These are phyloP conservation scores for Sarocladiaceae sp. DNA, from an alignment of 2,329 filamentous ascomycete species.

Conservation along the genomic window DNA sequence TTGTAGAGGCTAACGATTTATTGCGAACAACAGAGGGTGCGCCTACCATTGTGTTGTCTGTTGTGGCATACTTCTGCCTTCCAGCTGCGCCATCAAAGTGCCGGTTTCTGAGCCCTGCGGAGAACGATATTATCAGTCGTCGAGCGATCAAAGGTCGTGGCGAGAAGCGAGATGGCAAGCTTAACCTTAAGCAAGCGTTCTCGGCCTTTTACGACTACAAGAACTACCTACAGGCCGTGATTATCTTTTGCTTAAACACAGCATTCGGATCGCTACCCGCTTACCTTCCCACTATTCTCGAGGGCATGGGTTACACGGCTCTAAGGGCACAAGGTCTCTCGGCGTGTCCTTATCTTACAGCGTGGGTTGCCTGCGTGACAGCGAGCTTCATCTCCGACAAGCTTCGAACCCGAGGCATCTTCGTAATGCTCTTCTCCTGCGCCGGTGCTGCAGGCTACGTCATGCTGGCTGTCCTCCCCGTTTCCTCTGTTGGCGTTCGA, in stretches of 20 bases:
- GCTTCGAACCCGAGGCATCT: slow-evolving; percentile 25
- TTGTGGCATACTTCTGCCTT: slow-evolving; percentile 46
- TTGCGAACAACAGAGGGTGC: not conserved
- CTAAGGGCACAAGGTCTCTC: slow-evolving; percentile 33
- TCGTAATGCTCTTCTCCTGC: slow-evolving; percentile 21
- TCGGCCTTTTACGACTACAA: slow-evolving; percentile 40
- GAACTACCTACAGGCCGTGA: slow-evolving; percentile 40
- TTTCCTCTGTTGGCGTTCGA: slow-evolving; percentile 18
- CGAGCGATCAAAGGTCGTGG: slow-evolving; percentile 40
- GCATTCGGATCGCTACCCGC: slow-evolving; percentile 32
- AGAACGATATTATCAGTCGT: slow-evolving; percentile 50
- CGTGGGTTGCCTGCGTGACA: slow-evolving; percentile 27
- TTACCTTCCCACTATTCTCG: slow-evolving; percentile 34
- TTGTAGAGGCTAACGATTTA: too few relatives aligned
- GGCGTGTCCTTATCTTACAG: slow-evolving; percentile 32
- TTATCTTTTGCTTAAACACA: slow-evolving; percentile 33
- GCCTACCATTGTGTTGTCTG: slow-evolving; percentile 21
- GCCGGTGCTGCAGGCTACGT: slow-evolving; percentile 25
- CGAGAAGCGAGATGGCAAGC: slow-evolving; percentile 37
- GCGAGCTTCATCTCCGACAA: slow-evolving; percentile 28
- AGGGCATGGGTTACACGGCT: slow-evolving; percentile 31
- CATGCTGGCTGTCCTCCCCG: slow-evolving; percentile 13
- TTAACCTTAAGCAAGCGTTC: slow-evolving; percentile 41
- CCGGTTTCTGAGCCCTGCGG: slow-evolving; percentile 48
- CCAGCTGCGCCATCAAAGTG: slow-evolving; percentile 47